Base-by-base conservation (phyloP, 1,284 basidiomycete species). In the Ustilago xerochloae region DNA sequence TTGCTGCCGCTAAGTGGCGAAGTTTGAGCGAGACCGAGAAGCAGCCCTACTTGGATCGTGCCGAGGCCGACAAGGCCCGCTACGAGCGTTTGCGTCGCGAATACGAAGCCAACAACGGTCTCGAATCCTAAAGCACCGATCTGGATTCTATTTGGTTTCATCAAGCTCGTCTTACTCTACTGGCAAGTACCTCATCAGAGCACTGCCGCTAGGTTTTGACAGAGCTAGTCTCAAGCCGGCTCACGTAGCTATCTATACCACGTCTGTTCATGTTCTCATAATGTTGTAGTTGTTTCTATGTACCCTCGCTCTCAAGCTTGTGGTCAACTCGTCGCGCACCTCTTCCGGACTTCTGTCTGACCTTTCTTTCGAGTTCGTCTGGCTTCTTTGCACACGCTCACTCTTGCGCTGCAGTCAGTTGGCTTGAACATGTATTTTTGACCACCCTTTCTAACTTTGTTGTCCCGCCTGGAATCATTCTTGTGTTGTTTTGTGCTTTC, bases 1-100 rank as follows among this genome's bases (percentile, higher is more conserved):
- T 97, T 52, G 94, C 94, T 53, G 94, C 94, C 48, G 90, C 91
- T 69, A 91, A 91, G 85, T 97, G 94, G 94, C 89, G 94, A 71
- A 90, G 89, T 53, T 91, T 97, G 89, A 91, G 90, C 43, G 93
- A 95, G 85, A 92, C 91, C 41, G 93, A 97, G 86, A 91, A 94
- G 84, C 73, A 78, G 62, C 81, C 80, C 8, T 82, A 78, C 58
- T 57, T 81, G 32, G 74, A 78, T 28, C 74, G 79, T 43, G 82
- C 76, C 41, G 72, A 83, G 36, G 60, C 65, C 10, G 80, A 83
- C 69, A 82, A 82, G 71, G 60, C 63, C 15, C 73, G 75, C n/a
- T 82, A 82, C 63, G 80, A 80, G 61, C 71, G 63, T 13, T 57
- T 69, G 26, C 64, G 81, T 12, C 68, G 75, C 36, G 81, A 80